phyloP scores from a whole-genome alignment of 768 basidiomycete species.

The Pisolithus microcarpus region DNA sequence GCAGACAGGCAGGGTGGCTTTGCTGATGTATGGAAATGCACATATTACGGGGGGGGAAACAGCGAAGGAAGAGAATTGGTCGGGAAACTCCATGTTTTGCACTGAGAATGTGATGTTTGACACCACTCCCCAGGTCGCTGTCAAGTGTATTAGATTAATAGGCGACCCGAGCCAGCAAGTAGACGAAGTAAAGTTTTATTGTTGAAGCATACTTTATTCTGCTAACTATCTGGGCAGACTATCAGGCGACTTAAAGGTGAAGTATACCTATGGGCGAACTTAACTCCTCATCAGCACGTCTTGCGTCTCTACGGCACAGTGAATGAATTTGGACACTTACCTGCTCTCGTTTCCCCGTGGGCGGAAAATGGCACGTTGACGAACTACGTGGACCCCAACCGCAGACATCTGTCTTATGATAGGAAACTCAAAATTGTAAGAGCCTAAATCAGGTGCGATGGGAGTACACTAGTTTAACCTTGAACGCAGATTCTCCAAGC shows the following conservation, averaged over 20 bases:
- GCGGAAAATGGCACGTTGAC: conserved; percentile 19
- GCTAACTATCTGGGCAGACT: not conserved
- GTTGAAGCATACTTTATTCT: not conserved
- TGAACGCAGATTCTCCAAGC: conserved; percentile 19
- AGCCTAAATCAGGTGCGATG: too few relatives aligned
- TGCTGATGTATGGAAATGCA: conserved; percentile 6
- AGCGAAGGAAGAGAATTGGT: not conserved
- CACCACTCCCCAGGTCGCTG: not conserved
- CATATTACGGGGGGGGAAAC: not conserved
- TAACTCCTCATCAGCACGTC: conserved; percentile 10
- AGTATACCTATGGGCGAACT: not conserved
- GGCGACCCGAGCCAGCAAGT: not conserved
- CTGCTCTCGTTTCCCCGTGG: conserved; percentile 21
- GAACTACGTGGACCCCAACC: conserved; percentile 8
- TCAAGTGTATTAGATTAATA: not conserved
- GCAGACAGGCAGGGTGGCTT: not conserved
- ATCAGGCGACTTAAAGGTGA: not conserved
- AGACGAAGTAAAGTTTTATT: not conserved
- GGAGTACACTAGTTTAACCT: not conserved
- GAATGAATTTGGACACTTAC: conserved; percentile 15
- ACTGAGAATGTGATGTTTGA: not conserved
- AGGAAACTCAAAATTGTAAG: not conserved
- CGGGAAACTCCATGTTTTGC: not conserved
- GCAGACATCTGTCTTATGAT: not conserved
- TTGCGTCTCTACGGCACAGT: conserved; percentile 16